Percentiles rank a stretch among this genome's conserved stretches.
Evolutionary conservation across 179 eudicot genomes (phyloP).

Genomic region (Beta macrorhiza): DNA sequence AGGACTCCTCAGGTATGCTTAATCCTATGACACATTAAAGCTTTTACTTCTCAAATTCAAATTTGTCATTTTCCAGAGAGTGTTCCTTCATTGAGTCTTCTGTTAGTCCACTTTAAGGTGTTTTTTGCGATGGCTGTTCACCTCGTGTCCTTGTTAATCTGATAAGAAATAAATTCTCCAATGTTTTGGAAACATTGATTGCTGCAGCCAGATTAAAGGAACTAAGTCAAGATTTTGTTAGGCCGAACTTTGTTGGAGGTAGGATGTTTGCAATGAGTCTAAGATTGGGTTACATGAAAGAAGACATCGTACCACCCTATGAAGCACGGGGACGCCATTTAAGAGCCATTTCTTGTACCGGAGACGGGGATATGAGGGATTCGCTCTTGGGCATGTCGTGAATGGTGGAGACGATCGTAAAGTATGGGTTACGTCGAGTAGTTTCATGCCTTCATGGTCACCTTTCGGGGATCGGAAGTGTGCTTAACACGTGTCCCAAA

Average conservation of each 20-base stretch:
- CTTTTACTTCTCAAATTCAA: background rate
- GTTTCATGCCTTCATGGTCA: too few relatives aligned
- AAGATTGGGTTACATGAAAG: background rate
- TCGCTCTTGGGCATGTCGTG: too few relatives aligned
- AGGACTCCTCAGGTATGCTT: constrained; percentile 89
- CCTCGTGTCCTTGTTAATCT: background rate
- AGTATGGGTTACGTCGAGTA: too few relatives aligned
- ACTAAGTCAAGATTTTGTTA: background rate
- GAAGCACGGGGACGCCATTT: too few relatives aligned
- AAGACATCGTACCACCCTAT: background rate
- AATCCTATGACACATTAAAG: background rate
- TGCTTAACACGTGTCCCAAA: too few relatives aligned
- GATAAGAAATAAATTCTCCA: background rate
- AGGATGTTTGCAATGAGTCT: constrained; percentile 7
- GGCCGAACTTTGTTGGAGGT: background rate
- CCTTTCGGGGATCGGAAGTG: too few relatives aligned
- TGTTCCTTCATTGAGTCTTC: background rate
- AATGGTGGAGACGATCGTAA: too few relatives aligned
- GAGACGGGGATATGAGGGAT: too few relatives aligned
- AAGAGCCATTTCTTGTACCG: too few relatives aligned
- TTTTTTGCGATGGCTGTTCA: background rate
- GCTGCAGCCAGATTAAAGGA: constrained; percentile 8
- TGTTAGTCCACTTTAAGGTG: background rate
- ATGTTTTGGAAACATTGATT: background rate
- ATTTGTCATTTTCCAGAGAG: background rate